phyloP scores from a whole-genome alignment of 2,329 filamentous ascomycete species.

The Pestalotiopsis sp. region DNA sequence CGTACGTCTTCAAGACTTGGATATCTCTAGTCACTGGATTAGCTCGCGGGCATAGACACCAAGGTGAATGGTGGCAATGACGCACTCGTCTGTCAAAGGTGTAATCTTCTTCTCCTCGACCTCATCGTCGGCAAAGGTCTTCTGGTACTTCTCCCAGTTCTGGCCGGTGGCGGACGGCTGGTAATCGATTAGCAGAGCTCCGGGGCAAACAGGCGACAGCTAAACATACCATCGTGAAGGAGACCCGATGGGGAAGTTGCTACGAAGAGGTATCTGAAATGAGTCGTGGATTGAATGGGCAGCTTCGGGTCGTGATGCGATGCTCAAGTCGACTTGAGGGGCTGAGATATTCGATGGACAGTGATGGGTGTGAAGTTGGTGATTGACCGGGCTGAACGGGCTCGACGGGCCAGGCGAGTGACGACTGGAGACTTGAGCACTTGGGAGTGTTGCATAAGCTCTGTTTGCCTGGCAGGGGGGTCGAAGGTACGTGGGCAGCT shows the following conservation, averaged over 20 bases:
- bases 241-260: slow-evolving; percentile 33
- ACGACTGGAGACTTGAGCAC: neutral
- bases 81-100: slow-evolving; percentile 89
- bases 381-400: slow-evolving; percentile 10
- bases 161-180: slow-evolving; percentile 93
- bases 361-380: neutral
- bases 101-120: slow-evolving; percentile 99
- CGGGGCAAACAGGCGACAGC: neutral
- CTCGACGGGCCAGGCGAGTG: slow-evolving; percentile 1
- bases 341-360: neutral
- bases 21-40: slow-evolving; percentile 75
- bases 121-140: slow-evolving; percentile 96
- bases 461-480: slow-evolving; percentile 13
- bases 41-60: slow-evolving; percentile 19
- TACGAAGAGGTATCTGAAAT: slow-evolving; percentile 39
- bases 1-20: slow-evolving; percentile 98
- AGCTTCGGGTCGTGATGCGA: neutral
- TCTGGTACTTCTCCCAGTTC: slow-evolving; percentile 99
- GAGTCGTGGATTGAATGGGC: neutral
- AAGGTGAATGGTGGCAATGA: slow-evolving; percentile 33
- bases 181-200: slow-evolving; percentile 26
- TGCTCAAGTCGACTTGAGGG: neutral
- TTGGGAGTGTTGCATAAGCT: slow-evolving; percentile 13
- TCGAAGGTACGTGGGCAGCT: neutral
- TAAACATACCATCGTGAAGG: slow-evolving; percentile 29